phyloP scores from a whole-genome alignment of 345 rosid genomes.

The Brassica rapa region DNA sequence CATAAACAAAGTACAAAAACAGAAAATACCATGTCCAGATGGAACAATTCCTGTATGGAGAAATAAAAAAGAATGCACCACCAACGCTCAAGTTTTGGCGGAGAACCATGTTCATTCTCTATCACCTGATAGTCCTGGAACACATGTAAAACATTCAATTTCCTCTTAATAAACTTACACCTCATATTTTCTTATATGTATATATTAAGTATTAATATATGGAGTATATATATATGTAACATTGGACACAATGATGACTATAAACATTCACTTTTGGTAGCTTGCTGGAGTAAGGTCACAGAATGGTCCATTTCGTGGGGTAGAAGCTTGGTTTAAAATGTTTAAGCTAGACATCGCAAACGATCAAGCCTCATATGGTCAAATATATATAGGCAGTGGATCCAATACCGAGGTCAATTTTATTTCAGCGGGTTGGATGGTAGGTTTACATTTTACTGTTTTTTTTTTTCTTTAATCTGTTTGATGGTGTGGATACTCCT shows the following conservation, averaged over 20 bases:
- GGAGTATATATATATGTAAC: background rate
- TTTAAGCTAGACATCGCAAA: background rate
- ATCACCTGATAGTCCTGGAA: background rate
- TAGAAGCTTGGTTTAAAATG: background rate
- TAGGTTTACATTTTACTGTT: background rate
- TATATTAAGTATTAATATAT: background rate
- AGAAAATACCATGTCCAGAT: background rate
- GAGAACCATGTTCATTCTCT: background rate
- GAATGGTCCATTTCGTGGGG: slow-evolving; percentile 13
- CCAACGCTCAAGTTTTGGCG: background rate
- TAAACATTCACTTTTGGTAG: background rate
- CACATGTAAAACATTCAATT: slow-evolving; percentile 1
- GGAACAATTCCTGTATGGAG: slow-evolving; percentile 8
- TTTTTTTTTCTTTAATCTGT: background rate
- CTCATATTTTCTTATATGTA: background rate
- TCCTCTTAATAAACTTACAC: background rate
- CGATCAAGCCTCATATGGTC: slow-evolving; percentile 15
- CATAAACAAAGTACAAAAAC: background rate
- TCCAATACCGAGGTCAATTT: background rate
- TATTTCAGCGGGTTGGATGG: slow-evolving; percentile 14
- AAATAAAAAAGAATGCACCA: background rate
- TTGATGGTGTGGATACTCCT: background rate
- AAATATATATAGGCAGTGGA: slow-evolving; percentile 18
- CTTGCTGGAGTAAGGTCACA: slow-evolving; percentile 7
- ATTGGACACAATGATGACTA: background rate